These are phyloP conservation scores for Tricholoma matsutake DNA, from an alignment of 768 basidiomycete species.

Conservation along the genomic window DNA sequence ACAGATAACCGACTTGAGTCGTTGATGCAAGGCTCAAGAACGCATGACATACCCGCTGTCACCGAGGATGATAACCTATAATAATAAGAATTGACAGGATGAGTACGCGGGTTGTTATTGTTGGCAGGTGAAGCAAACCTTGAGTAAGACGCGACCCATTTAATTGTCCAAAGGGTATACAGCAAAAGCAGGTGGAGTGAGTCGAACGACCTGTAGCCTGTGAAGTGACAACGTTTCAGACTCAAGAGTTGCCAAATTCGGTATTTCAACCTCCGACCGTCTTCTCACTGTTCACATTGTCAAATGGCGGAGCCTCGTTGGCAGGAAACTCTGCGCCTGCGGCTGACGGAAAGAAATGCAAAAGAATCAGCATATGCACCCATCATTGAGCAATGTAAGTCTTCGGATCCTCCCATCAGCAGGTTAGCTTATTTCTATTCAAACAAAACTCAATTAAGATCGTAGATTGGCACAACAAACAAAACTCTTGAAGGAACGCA, in stretches of 20 bases:
- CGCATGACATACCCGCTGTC: constrained; percentile 80
- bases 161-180: constrained; percentile 18
- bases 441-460: constrained; percentile 47
- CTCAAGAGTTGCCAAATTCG: constrained; percentile 28
- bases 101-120: constrained; percentile 1
- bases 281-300: constrained; percentile 10
- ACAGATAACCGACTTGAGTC: constrained; percentile 11
- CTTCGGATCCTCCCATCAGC: neutral
- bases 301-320: constrained; percentile 79
- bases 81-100: constrained; percentile 2
- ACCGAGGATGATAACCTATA: constrained; percentile 96
- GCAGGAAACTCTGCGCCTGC: constrained; percentile 78
- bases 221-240: constrained; percentile 31
- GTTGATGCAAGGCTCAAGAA: constrained; percentile 4
- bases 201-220: constrained; percentile 17
- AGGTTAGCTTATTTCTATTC: neutral
- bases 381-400: constrained; percentile 90
- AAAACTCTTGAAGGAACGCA: constrained; percentile 87
- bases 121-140: constrained; percentile 42
- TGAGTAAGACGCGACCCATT: constrained; percentile 87
- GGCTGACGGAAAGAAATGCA: constrained; percentile 81
- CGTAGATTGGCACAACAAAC: constrained; percentile 90
- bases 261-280: constrained; percentile 39
- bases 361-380: constrained; percentile 77
- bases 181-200: constrained; percentile 17